Percentiles rank a stretch among this genome's conserved stretches.
These are phyloP conservation scores for Massarina eburnea DNA, from an alignment of 2,329 filamentous ascomycete species.

Conservation along the genomic window DNA sequence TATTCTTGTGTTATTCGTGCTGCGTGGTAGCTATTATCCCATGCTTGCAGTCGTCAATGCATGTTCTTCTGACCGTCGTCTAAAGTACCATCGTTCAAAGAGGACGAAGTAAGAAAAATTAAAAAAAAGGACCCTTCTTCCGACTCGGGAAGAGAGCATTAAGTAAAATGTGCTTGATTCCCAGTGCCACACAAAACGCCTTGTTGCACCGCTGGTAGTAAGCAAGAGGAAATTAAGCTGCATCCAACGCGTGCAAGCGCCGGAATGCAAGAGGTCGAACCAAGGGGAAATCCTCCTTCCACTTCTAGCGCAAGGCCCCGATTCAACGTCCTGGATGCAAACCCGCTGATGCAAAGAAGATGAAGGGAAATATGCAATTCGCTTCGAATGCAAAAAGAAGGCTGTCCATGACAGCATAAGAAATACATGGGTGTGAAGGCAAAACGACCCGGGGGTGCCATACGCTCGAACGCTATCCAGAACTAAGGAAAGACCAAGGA, in stretches of 20 bases:
- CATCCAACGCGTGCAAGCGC: conserved; percentile 6
- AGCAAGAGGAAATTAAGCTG: conserved; percentile 10
- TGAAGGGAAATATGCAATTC: conserved; percentile 29
- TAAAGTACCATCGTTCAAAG: conserved; percentile 13
- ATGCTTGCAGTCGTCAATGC: background rate
- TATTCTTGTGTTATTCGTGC: conserved; percentile 6
- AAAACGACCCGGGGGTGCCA: conserved; percentile 9
- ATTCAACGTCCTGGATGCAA: conserved; percentile 3
- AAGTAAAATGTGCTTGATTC: background rate
- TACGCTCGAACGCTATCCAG: conserved; percentile 38
- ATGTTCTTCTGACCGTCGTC: conserved; percentile 9
- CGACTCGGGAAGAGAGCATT: background rate
- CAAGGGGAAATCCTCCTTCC: background rate
- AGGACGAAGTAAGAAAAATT: conserved; percentile 1
- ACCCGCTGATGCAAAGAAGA: conserved; percentile 11
- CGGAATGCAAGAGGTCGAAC: background rate
- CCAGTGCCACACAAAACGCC: conserved; percentile 6
- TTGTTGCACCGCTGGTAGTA: conserved; percentile 5
- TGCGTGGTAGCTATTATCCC: background rate
- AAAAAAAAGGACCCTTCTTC: conserved; percentile 4
- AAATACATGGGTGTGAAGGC: conserved; percentile 34
- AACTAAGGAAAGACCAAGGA: conserved; percentile 27
- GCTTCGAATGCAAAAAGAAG: conserved; percentile 39
- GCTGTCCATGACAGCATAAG: conserved; percentile 24
- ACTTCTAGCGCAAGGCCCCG: conserved; percentile 2